Evolutionary conservation across 1,284 basidiomycete species (phyloP).

Genomic region (Moniliophthora roreri): DNA sequence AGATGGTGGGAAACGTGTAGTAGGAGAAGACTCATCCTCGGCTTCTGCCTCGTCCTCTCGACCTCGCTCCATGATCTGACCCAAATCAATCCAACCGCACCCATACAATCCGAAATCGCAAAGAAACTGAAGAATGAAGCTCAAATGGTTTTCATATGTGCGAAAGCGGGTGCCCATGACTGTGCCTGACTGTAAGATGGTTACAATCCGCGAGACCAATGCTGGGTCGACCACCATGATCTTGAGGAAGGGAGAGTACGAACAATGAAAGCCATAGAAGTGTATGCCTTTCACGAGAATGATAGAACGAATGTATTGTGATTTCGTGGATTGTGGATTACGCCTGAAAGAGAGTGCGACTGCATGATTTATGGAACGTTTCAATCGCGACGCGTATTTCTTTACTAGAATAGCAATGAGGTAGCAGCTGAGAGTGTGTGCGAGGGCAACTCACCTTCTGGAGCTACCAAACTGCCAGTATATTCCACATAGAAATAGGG

Average conservation of each 20-base stretch:
- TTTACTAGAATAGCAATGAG: slow-evolving; percentile 49
- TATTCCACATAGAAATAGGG: slow-evolving; percentile 82
- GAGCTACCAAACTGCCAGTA: slow-evolving; percentile 49
- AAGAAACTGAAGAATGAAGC: slow-evolving; percentile 90
- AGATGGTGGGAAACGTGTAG: slow-evolving; percentile 39
- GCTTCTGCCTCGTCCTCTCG: slow-evolving; percentile 30
- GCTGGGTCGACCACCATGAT: slow-evolving; percentile 77
- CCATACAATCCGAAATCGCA: slow-evolving; percentile 96
- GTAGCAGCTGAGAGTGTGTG: neutral
- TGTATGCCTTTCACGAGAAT: slow-evolving; percentile 91
- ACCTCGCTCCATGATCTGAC: slow-evolving; percentile 57
- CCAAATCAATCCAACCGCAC: slow-evolving; percentile 85
- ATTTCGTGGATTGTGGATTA: slow-evolving; percentile 53
- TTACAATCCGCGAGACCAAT: slow-evolving; percentile 65
- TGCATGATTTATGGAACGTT: slow-evolving; percentile 75
- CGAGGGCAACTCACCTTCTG: slow-evolving; percentile 30
- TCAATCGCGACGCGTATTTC: slow-evolving; percentile 64
- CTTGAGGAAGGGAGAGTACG: slow-evolving; percentile 89
- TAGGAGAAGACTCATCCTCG: slow-evolving; percentile 18
- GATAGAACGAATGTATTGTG: slow-evolving; percentile 68
- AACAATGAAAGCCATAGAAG: slow-evolving; percentile 94
- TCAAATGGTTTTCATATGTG: slow-evolving; percentile 89
- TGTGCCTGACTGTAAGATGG: slow-evolving; percentile 78
- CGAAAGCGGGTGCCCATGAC: slow-evolving; percentile 79
- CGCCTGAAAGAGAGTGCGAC: slow-evolving; percentile 72